These are phyloP conservation scores for Fragosphaeria purpurea DNA, from an alignment of 2,329 filamentous ascomycete species.

Conservation along the genomic window DNA sequence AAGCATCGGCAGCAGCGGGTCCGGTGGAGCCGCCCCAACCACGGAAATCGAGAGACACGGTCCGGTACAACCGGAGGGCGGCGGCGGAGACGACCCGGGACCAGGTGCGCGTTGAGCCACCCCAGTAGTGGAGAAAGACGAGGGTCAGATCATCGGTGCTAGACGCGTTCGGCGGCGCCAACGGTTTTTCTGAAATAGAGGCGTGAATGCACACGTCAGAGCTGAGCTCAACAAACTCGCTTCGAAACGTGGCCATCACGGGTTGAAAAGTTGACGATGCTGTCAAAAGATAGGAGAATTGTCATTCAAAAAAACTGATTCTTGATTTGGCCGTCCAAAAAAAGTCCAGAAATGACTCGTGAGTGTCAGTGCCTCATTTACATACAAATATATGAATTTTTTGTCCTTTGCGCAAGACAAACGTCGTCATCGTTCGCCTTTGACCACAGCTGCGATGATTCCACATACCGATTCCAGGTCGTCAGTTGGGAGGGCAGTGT, in stretches of 20 bases:
- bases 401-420: no score
- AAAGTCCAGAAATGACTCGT: no score
- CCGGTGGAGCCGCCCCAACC: constrained; percentile 27
- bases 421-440: no score
- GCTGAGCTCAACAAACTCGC: background rate
- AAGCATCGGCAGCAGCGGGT: constrained; percentile 16
- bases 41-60: constrained; percentile 22
- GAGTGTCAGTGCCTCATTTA: no score
- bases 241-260: background rate
- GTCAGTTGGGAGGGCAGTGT: no score
- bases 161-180: background rate
- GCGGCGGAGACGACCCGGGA: constrained; percentile 11
- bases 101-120: constrained; percentile 25
- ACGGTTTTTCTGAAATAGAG: background rate
- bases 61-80: constrained; percentile 11
- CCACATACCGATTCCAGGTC: no score
- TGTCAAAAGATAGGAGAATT: no score
- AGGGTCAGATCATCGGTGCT: background rate
- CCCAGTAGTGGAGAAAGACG: constrained; percentile 29
- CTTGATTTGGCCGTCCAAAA: no score
- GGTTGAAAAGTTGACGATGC: background rate
- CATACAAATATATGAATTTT: no score
- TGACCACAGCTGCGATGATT: no score
- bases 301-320: no score
- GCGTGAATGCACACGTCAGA: background rate